A percentile compares a stretch with the other conserved stretches of the same genome.
Conservation (phyloP, 2,329 filamentous ascomycete species). For the Cryphonectria carpinicola region DNA sequence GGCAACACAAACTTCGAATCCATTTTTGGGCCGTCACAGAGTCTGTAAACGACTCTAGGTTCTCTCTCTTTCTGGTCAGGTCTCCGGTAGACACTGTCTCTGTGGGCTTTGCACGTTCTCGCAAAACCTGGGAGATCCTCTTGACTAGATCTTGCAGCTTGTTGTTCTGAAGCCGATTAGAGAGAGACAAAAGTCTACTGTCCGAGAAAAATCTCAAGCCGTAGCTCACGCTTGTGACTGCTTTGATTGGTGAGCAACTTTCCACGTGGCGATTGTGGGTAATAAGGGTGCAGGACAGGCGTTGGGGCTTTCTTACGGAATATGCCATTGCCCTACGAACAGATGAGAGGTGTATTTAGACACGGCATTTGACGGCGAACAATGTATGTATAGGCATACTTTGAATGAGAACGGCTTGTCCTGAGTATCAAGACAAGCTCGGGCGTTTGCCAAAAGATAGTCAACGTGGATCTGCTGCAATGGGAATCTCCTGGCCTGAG, state of each 20-base stretch:
- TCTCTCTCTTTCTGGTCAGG: slow-evolving; percentile 7
- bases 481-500: neutral
- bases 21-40: slow-evolving; percentile 19
- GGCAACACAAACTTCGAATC: slow-evolving; percentile 18
- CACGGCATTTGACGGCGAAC: neutral
- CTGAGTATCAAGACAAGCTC: slow-evolving; percentile 19
- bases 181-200: slow-evolving; percentile 37
- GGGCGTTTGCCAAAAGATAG: slow-evolving; percentile 14
- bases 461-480: slow-evolving; percentile 19
- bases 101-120: slow-evolving; percentile 25
- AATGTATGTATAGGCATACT: slow-evolving; percentile 27
- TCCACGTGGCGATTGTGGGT: neutral
- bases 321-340: slow-evolving; percentile 35
- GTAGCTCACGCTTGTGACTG: slow-evolving; percentile 30
- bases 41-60: slow-evolving; percentile 15
- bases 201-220: slow-evolving; percentile 39
- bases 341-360: neutral
- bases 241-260: slow-evolving; percentile 5
- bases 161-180: slow-evolving; percentile 28
- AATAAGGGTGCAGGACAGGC: neutral
- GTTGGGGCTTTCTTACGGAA: slow-evolving; percentile 31
- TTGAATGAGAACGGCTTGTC: slow-evolving; percentile 33
- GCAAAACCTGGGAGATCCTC: slow-evolving; percentile 35
- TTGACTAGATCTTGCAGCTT: slow-evolving; percentile 16
- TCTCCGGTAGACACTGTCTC: slow-evolving; percentile 15